Conservation (phyloP, 2,329 filamentous ascomycete species). For the Talaromyces sp. region DNA sequence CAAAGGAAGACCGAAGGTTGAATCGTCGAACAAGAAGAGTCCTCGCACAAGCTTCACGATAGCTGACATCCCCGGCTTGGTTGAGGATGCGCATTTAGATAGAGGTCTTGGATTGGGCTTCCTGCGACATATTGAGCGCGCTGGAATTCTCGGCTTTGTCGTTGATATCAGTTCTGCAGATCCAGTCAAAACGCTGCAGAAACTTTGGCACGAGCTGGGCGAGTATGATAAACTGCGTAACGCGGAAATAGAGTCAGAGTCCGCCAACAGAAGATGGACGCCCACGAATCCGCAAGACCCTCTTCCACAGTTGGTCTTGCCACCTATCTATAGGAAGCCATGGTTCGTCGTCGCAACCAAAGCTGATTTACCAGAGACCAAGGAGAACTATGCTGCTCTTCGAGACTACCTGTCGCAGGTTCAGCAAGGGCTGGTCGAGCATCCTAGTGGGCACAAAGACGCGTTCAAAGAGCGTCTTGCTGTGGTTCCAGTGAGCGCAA, state of each 20-base stretch:
- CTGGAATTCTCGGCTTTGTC: slow-evolving; percentile 89
- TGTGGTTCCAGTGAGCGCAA: slow-evolving; percentile 84
- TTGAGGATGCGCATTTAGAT: slow-evolving; percentile 89
- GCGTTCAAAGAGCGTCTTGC: slow-evolving; percentile 57
- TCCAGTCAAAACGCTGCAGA: slow-evolving; percentile 72
- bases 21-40: slow-evolving; percentile 48
- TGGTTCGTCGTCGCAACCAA: slow-evolving; percentile 98
- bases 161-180: slow-evolving; percentile 78
- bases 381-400: slow-evolving; percentile 70
- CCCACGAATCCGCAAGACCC: slow-evolving; percentile 41
- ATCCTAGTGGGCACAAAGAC: slow-evolving; percentile 71
- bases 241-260: slow-evolving; percentile 60
- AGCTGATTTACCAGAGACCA: slow-evolving; percentile 75
- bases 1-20: slow-evolving; percentile 65
- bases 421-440: slow-evolving; percentile 58
- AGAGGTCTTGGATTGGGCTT: slow-evolving; percentile 88
- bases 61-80: slow-evolving; percentile 91
- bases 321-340: slow-evolving; percentile 87
- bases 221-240: slow-evolving; percentile 81
- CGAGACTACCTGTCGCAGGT: slow-evolving; percentile 68
- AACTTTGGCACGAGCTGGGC: slow-evolving; percentile 85
- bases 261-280: slow-evolving; percentile 61
- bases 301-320: slow-evolving; percentile 50
- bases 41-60: slow-evolving; percentile 80
- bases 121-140: slow-evolving; percentile 88